Conservation (phyloP, 345 rosid genomes). For the Eucalyptus viminalis region DNA sequence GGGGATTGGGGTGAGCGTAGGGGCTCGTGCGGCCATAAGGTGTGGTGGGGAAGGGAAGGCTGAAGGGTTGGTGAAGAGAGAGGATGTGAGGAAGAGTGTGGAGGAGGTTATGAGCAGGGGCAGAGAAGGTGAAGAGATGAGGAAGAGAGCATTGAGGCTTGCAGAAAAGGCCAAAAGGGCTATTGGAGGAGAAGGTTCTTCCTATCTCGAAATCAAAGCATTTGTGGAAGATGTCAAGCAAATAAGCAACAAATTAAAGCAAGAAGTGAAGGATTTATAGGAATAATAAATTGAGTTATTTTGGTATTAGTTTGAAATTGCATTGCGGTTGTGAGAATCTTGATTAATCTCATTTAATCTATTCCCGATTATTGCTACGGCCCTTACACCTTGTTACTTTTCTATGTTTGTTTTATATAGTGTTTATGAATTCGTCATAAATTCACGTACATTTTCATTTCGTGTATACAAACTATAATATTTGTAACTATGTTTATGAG, state of each 20-base stretch:
- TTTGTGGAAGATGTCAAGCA: neutral
- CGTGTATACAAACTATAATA: neutral
- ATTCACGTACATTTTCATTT: neutral
- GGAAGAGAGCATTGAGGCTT: constrained; percentile 6
- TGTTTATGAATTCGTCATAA: neutral
- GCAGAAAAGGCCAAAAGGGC: constrained; percentile 2
- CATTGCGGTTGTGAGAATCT: neutral
- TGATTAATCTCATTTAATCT: neutral
- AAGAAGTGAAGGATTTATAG: neutral
- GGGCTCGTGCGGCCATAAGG: neutral
- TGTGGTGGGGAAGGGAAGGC: constrained; percentile 3
- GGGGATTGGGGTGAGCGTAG: constrained; percentile 2
- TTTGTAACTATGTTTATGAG: too few species aligned
- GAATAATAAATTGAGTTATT: neutral
- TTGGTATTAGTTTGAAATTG: neutral
- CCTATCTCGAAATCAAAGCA: neutral
- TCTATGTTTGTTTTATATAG: neutral
- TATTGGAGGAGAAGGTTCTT: constrained; percentile 5
- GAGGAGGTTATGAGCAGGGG: constrained; percentile 1
- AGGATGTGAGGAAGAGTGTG: neutral
- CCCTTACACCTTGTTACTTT: too few species aligned
- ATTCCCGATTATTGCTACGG: fast-evolving
- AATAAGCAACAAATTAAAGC: neutral
- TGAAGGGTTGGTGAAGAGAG: constrained; percentile 3
- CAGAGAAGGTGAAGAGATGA: constrained; percentile 1